phyloP scores from a whole-genome alignment of 345 rosid species.

The Tarenaya hassleriana region DNA sequence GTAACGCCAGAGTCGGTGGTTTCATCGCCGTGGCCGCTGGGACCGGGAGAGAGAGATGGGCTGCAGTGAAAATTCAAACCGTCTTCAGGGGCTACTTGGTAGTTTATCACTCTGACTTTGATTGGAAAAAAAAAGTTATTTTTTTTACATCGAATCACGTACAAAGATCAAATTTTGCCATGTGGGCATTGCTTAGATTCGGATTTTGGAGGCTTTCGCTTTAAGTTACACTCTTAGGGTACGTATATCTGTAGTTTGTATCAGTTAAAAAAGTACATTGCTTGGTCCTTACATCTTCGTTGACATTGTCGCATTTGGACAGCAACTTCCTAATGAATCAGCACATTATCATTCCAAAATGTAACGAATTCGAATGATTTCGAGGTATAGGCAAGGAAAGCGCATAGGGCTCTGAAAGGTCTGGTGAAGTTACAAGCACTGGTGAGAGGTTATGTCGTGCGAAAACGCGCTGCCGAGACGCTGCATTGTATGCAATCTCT shows the following conservation, averaged over 20 bases:
- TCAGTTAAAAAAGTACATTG: not conserved
- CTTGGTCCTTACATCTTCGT: no score
- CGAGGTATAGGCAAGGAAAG: slow-evolving; percentile 58
- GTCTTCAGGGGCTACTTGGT: slow-evolving; percentile 65
- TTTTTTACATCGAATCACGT: not conserved
- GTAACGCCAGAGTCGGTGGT: slow-evolving; percentile 32
- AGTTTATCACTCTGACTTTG: slow-evolving; percentile 6
- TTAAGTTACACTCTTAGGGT: not conserved
- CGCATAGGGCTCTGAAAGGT: slow-evolving; percentile 70
- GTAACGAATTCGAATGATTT: not conserved
- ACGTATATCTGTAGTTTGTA: not conserved
- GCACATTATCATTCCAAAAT: no score
- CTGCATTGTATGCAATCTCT: slow-evolving; percentile 64
- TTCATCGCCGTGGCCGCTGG: slow-evolving; percentile 22
- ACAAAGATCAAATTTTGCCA: not conserved
- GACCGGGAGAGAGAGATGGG: slow-evolving; percentile 37
- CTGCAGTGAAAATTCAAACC: slow-evolving; percentile 52
- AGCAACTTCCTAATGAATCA: no score
- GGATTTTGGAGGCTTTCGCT: not conserved
- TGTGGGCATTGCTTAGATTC: not conserved
- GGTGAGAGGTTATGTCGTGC: slow-evolving; percentile 68
- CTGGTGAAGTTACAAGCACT: slow-evolving; percentile 78
- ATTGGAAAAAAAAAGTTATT: not conserved
- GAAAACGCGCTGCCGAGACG: slow-evolving; percentile 60
- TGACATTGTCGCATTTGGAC: no score